A percentile compares a stretch with the other conserved stretches of the same genome.
Conservation (phyloP, 1,139 yeast genomes). For the Candida tunisiensis region DNA sequence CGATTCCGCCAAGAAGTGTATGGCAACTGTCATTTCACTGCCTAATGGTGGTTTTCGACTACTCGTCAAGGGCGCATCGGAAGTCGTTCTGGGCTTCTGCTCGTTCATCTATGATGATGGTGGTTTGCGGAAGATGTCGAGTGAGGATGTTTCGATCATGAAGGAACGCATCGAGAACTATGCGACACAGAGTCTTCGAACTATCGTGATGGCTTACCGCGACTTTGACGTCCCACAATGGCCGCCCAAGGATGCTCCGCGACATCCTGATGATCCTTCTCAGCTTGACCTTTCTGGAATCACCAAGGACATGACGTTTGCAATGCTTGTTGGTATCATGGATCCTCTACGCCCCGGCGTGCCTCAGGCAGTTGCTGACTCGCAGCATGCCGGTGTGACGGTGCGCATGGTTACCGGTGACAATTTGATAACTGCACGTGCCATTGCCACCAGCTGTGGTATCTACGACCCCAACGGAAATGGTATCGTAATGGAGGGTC, state of each 20-base stretch:
- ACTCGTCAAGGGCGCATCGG: slow-evolving; percentile 88
- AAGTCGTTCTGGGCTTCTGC: slow-evolving; percentile 56
- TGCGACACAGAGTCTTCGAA: slow-evolving; percentile 68
- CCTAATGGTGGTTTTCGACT: slow-evolving; percentile 36
- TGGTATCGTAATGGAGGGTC: slow-evolving; percentile 85
- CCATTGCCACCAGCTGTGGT: slow-evolving; percentile 77
- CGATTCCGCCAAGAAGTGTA: slow-evolving; percentile 88
- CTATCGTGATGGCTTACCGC: slow-evolving; percentile 68
- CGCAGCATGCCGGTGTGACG: slow-evolving; percentile 80
- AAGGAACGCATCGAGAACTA: slow-evolving; percentile 37
- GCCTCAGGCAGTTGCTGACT: slow-evolving; percentile 68
- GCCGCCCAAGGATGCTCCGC: slow-evolving; percentile 42
- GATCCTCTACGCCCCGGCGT: slow-evolving; percentile 92
- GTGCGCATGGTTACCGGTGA: slow-evolving; percentile 99
- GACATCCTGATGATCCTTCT: slow-evolving; percentile 8
- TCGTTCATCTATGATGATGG: slow-evolving; percentile 11
- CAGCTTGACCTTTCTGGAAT: slow-evolving; percentile 9
- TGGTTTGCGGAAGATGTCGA: slow-evolving; percentile 19
- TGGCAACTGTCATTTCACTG: slow-evolving; percentile 51
- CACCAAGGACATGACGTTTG: slow-evolving; percentile 13
- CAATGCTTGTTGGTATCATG: slow-evolving; percentile 77
- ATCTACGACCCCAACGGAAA: slow-evolving; percentile 34
- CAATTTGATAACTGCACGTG: slow-evolving; percentile 74
- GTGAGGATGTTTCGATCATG: slow-evolving; percentile 15
- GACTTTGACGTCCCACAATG: slow-evolving; percentile 41